phyloP scores from a whole-genome alignment of 805 yeast genomes.

The Pichia manshurica region DNA sequence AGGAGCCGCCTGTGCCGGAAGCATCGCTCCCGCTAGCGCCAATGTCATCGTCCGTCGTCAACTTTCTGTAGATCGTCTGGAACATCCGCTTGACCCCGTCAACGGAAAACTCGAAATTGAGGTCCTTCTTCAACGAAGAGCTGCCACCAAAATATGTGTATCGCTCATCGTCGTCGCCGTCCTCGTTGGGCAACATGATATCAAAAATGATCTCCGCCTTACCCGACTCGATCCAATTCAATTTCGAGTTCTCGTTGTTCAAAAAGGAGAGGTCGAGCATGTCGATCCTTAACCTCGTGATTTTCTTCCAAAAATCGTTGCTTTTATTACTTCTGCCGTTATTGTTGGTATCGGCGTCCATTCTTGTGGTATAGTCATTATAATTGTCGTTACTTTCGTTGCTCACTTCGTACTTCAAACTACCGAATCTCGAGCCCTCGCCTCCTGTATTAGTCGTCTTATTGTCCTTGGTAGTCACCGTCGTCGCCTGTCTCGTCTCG shows the following conservation, averaged over 20 bases:
- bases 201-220: slow-evolving; percentile 67
- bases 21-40: not conserved
- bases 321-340: slow-evolving; percentile 13
- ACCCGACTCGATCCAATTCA: slow-evolving; percentile 71
- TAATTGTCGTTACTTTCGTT: not conserved
- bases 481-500: not conserved
- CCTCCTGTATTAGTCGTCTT: not conserved
- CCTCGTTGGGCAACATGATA: slow-evolving; percentile 58
- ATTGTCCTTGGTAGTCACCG: not conserved
- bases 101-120: slow-evolving; percentile 8
- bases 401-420: not conserved
- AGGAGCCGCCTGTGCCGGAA: too few species aligned
- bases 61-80: slow-evolving; percentile 4
- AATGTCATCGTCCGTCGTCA: not conserved
- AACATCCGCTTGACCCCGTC: slow-evolving; percentile 9
- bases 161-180: slow-evolving; percentile 16
- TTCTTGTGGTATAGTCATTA: not conserved
- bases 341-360: slow-evolving; percentile 31
- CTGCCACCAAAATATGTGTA: not conserved
- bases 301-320: slow-evolving; percentile 40
- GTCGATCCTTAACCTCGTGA: slow-evolving; percentile 41
- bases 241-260: slow-evolving; percentile 35
- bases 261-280: slow-evolving; percentile 31
- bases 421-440: not conserved
- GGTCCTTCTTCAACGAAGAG: not conserved